phyloP scores from a whole-genome alignment of 139 green algal genomes.

The Spirogloea muscicola region DNA sequence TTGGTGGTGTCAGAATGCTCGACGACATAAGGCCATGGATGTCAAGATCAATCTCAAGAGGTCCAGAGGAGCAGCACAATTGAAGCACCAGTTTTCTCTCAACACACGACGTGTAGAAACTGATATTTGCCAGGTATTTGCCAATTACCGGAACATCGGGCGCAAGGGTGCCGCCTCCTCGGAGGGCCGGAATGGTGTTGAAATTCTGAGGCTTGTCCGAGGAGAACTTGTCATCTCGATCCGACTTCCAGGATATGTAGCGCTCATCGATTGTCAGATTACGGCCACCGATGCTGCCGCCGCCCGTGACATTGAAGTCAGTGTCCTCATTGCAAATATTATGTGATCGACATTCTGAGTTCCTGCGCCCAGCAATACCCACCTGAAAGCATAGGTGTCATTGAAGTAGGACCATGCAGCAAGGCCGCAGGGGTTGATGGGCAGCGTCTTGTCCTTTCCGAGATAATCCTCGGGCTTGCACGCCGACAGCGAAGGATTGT shows the following conservation, averaged over 20 bases:
- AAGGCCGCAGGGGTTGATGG: constrained; percentile 89
- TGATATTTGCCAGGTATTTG: too few species aligned
- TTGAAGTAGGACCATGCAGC: constrained; percentile 92
- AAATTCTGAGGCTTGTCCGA: constrained; percentile 62
- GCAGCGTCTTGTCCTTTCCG: neutral
- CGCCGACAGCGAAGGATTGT: constrained; percentile 47
- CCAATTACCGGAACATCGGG: too few species aligned
- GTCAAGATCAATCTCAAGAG: too few species aligned
- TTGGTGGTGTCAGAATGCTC: too few species aligned
- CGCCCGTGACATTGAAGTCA: too few species aligned
- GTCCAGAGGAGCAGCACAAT: too few species aligned
- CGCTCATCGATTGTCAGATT: constrained; percentile 53
- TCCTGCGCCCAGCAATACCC: too few species aligned
- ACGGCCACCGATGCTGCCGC: neutral
- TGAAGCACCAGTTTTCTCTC: too few species aligned
- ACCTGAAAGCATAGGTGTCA: constrained; percentile 55
- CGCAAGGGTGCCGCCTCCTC: constrained; percentile 65
- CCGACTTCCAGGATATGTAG: constrained; percentile 67
- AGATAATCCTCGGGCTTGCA: constrained; percentile 62
- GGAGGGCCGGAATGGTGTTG: constrained; percentile 57
- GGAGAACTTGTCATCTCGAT: constrained; percentile 67
- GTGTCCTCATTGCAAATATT: too few species aligned
- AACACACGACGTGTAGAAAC: too few species aligned
- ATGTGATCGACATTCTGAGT: too few species aligned
- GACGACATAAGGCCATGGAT: too few species aligned